Evolutionary conservation across 805 yeast genomes (phyloP).

Genomic region (Nakazawaea ishiwadae): DNA sequence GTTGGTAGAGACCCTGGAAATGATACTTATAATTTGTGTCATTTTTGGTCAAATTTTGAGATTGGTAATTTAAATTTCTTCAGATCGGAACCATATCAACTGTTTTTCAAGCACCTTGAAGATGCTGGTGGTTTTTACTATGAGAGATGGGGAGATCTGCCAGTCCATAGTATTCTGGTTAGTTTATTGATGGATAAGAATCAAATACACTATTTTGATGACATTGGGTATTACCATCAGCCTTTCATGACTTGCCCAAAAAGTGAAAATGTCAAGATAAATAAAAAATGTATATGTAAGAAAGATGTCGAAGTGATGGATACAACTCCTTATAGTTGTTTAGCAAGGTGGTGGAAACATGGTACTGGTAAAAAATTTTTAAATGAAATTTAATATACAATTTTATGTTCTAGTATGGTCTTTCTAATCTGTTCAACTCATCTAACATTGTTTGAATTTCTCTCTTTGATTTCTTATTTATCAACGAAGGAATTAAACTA

Average conservation of each 20-base stretch:
- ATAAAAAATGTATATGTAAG: conserved; percentile 58
- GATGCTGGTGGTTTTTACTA: conserved; percentile 72
- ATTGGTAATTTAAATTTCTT: conserved; percentile 68
- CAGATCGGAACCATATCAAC: conserved; percentile 57
- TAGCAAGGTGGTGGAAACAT: conserved; percentile 72
- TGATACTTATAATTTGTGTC: conserved; percentile 71
- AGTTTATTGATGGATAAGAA: conserved; percentile 50
- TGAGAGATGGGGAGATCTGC: conserved; percentile 96
- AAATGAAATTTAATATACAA: conserved; percentile 28
- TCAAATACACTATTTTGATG: conserved; percentile 74
- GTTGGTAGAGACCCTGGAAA: conserved; percentile 42
- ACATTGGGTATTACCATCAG: conserved; percentile 72
- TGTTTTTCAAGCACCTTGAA: conserved; percentile 62
- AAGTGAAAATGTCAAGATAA: conserved; percentile 40
- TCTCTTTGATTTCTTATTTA: conserved; percentile 70
- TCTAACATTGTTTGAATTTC: conserved; percentile 85
- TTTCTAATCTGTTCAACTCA: conserved; percentile 69
- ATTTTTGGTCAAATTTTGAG: conserved; percentile 87
- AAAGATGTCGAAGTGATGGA: conserved; percentile 38
- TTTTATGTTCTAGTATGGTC: conserved; percentile 25
- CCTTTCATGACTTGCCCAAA: conserved; percentile 67
- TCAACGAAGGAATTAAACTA: conserved; percentile 85
- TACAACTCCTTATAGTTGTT: conserved; percentile 50
- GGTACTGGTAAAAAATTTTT: conserved; percentile 58
- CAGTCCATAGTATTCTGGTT: conserved; percentile 74